phyloP scores from a whole-genome alignment of 2,329 filamentous ascomycete genomes.

The Aureobasidium mangrovei region DNA sequence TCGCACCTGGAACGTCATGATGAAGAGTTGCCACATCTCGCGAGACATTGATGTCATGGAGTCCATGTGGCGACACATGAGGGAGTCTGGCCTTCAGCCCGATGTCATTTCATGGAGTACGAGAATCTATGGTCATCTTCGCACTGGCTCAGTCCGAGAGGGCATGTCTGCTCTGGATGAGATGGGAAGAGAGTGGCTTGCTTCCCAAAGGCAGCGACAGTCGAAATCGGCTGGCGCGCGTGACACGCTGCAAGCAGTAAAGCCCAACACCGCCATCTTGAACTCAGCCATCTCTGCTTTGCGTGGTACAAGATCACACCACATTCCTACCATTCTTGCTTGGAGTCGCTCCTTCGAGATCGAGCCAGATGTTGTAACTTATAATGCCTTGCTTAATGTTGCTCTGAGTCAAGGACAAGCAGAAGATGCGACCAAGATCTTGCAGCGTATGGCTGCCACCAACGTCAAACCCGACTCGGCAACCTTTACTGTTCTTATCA shows the following conservation, averaged over 20 bases:
- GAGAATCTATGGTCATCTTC: conserved; percentile 58
- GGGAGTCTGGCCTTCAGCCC: conserved; percentile 47
- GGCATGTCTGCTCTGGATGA: conserved; percentile 58
- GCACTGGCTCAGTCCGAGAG: conserved; percentile 42
- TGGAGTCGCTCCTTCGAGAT: conserved; percentile 32
- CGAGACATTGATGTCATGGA: conserved; percentile 53
- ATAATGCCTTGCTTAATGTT: conserved; percentile 25
- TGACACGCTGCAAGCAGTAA: conserved; percentile 33
- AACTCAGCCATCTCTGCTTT: conserved; percentile 63
- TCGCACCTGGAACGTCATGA: conserved; percentile 63
- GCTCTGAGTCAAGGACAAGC: conserved; percentile 22
- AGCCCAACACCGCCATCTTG: conserved; percentile 55
- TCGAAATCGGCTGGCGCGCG: background rate
- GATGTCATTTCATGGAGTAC: conserved; percentile 62
- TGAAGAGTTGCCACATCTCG: conserved; percentile 58
- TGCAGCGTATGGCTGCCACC: conserved; percentile 35
- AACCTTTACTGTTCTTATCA: conserved; percentile 66
- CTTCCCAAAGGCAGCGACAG: conserved; percentile 18
- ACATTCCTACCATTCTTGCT: conserved; percentile 46
- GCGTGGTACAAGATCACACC: conserved; percentile 40
- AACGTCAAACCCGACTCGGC: conserved; percentile 42
- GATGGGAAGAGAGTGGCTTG: conserved; percentile 54
- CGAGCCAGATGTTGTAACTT: conserved; percentile 26
- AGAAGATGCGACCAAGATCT: conserved; percentile 29
- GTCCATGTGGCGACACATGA: conserved; percentile 58